Evolutionary conservation across 2,329 filamentous ascomycete genomes (phyloP).

Genomic region (Fusarium musae): DNA sequence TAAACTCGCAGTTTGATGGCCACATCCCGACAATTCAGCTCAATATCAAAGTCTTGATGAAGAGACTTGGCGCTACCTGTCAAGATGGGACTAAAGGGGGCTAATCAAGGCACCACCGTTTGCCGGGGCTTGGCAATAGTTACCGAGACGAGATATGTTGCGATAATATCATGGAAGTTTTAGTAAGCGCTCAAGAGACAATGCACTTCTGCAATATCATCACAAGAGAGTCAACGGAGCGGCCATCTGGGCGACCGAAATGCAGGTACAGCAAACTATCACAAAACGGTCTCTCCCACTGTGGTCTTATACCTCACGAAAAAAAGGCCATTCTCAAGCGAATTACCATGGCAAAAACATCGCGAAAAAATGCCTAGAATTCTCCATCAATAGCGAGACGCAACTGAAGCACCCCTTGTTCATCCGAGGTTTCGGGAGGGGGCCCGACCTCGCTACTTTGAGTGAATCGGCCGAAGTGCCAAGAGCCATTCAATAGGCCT

Average conservation of each 20-base stretch:
- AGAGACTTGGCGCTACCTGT: neutral
- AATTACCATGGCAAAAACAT: neutral
- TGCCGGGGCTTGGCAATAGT: conserved; percentile 15
- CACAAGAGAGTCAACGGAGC: neutral
- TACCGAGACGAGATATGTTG: conserved; percentile 3
- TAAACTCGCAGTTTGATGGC: neutral
- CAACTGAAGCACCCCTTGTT: conserved; percentile 36
- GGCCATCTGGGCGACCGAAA: conserved; percentile 7
- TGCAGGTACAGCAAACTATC: neutral
- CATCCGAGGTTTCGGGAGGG: conserved; percentile 35
- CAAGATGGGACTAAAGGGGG: conserved; percentile 9
- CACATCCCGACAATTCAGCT: neutral
- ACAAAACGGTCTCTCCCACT: neutral
- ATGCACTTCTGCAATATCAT: neutral
- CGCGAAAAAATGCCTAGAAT: conserved; percentile 10
- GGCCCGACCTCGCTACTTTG: conserved; percentile 14
- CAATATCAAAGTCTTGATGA: conserved; percentile 5
- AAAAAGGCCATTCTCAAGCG: neutral
- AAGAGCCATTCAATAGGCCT: neutral
- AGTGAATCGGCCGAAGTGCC: conserved; percentile 23
- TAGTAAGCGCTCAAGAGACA: conserved; percentile 21
- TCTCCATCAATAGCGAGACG: conserved; percentile 40
- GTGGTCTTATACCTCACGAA: conserved; percentile 3
- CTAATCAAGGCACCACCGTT: conserved; percentile 17
- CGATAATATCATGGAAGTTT: conserved; percentile 4